Evolutionary conservation across 805 yeast species (phyloP).

Genomic region (Saccharomycopsis oosterbeekiorum): DNA sequence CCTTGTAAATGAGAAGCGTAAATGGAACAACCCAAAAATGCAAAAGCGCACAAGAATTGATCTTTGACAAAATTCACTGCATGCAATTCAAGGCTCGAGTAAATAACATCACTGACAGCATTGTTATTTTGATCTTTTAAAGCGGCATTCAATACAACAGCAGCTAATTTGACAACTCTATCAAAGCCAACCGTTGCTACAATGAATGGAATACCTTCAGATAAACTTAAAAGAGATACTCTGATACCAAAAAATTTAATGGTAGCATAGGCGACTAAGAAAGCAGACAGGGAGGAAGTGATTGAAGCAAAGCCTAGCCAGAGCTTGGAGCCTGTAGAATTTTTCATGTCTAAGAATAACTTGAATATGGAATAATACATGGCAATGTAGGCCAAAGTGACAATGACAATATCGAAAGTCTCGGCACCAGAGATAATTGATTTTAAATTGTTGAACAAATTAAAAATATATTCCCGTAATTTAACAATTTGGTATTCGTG

Average conservation of each 20-base stretch:
- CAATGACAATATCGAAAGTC: constrained; percentile 70
- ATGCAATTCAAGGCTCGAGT: constrained; percentile 28
- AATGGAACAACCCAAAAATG: constrained; percentile 56
- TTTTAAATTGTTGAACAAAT: constrained; percentile 31
- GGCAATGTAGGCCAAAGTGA: constrained; percentile 72
- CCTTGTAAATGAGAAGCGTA: constrained; percentile 63
- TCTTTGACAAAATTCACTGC: constrained; percentile 48
- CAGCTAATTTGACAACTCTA: constrained; percentile 66
- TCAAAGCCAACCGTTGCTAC: constrained; percentile 90
- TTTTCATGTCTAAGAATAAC: constrained; percentile 66
- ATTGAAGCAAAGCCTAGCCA: constrained; percentile 81
- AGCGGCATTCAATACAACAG: constrained; percentile 40
- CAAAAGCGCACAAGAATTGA: constrained; percentile 59
- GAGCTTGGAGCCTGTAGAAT: constrained; percentile 66
- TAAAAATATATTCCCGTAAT: constrained; percentile 41
- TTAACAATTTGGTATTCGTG: constrained; percentile 46
- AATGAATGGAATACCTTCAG: constrained; percentile 89
- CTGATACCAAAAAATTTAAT: constrained; percentile 45
- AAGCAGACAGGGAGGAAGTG: constrained; percentile 71
- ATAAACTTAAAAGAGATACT: constrained; percentile 62
- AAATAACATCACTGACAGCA: constrained; percentile 25
- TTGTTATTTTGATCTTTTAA: constrained; percentile 23
- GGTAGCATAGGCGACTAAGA: constrained; percentile 65
- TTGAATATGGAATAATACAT: constrained; percentile 78
- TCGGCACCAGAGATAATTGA: constrained; percentile 62